phyloP scores from a whole-genome alignment of 148 eudicot species.

The Chenopodium berlandieri region DNA sequence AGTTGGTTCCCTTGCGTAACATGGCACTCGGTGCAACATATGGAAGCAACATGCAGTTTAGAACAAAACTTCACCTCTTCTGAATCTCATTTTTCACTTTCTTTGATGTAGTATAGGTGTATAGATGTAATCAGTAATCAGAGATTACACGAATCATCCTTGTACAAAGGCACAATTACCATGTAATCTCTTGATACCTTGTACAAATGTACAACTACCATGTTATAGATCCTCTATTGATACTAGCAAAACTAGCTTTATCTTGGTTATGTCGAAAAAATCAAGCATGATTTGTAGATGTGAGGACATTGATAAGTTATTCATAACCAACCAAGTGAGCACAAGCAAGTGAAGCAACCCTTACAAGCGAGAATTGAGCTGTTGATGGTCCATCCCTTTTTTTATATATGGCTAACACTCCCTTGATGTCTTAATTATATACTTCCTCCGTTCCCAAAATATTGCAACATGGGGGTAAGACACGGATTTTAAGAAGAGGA shows the following conservation, averaged over 20 bases:
- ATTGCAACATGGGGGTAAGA: too few species aligned
- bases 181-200: not conserved
- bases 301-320: not conserved
- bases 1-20: not conserved
- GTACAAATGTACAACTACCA: not conserved
- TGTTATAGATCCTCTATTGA: not conserved
- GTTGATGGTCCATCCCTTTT: not conserved
- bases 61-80: not conserved
- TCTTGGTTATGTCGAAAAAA: not conserved
- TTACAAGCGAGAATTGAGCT: not conserved
- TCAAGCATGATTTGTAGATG: not conserved
- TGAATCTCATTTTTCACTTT: not conserved
- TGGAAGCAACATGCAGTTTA: not conserved
- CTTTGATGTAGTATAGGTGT: not conserved
- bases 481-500: too few species aligned
- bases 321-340: not conserved
- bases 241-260: not conserved
- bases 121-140: not conserved
- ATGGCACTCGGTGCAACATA: not conserved
- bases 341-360: not conserved
- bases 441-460: too few species aligned
- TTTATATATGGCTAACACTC: not conserved
- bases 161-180: not conserved
- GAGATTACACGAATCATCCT: not conserved
- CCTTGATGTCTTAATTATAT: not conserved